Evolutionary conservation across 1,139 yeast species (phyloP).

Genomic region (Suhomyces chickasaworum): DNA sequence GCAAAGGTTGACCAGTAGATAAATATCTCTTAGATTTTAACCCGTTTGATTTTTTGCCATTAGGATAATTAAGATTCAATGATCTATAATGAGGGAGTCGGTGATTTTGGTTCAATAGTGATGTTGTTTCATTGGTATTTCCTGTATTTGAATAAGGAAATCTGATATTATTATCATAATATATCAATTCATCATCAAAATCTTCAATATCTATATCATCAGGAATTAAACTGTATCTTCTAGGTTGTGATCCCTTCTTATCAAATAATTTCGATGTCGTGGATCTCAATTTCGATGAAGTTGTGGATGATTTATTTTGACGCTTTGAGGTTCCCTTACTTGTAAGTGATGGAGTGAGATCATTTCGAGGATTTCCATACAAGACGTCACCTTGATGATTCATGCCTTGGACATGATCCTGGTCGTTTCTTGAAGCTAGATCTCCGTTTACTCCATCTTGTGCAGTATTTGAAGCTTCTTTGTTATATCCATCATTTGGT

Average conservation of each 20-base stretch:
- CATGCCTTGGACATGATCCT: background rate
- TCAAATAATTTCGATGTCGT: conserved; percentile 74
- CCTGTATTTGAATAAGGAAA: conserved; percentile 37
- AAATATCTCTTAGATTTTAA: conserved; percentile 40
- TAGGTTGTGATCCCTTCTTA: conserved; percentile 67
- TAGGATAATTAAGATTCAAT: conserved; percentile 38
- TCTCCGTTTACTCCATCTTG: background rate
- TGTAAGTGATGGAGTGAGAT: conserved; percentile 21
- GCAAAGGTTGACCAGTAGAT: conserved; percentile 35
- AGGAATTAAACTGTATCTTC: conserved; percentile 72
- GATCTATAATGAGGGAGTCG: conserved; percentile 48
- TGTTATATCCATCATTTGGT: background rate
- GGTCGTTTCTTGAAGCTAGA: background rate
- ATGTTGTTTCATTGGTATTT: conserved; percentile 34
- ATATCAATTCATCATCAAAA: conserved; percentile 57
- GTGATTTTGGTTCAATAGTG: conserved; percentile 35
- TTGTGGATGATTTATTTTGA: conserved; percentile 31
- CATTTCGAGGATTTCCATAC: background rate
- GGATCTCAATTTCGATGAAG: conserved; percentile 52
- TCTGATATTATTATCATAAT: conserved; percentile 46
- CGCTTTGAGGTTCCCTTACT: conserved; percentile 31
- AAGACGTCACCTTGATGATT: background rate
- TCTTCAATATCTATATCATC: conserved; percentile 70
- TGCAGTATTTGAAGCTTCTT: conserved; percentile 1
- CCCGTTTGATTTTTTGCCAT: conserved; percentile 26